Conservation (phyloP, 306 rosid species). For the Luffa aegyptiaca region DNA sequence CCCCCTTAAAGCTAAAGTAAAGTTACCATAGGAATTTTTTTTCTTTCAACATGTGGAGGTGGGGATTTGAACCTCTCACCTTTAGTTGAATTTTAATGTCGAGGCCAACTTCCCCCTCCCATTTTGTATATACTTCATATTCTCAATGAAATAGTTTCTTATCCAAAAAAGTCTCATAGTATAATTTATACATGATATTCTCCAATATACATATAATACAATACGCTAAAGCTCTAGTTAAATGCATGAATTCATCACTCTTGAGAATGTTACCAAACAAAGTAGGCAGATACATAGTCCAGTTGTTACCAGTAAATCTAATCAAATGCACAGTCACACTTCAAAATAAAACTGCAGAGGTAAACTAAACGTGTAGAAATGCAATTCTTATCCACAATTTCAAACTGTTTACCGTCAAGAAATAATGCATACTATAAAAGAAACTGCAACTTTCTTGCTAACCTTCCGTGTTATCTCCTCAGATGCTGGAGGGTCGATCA, state of each 20-base stretch:
- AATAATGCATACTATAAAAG: neutral
- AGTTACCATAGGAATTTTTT: neutral
- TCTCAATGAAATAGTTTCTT: neutral
- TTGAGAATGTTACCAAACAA: neutral
- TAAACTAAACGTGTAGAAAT: neutral
- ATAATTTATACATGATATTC: neutral
- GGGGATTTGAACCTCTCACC: too few relatives aligned
- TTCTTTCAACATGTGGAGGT: too few relatives aligned
- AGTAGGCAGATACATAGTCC: neutral
- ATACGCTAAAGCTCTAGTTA: neutral
- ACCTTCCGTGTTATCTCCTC: slow-evolving; percentile 9
- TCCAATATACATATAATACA: neutral
- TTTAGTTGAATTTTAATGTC: neutral
- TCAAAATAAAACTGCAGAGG: neutral
- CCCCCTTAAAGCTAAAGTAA: neutral
- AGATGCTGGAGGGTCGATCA: neutral
- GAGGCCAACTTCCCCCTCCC: neutral
- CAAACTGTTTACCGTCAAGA: neutral
- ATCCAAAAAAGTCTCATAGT: neutral
- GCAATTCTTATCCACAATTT: neutral
- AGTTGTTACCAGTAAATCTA: neutral
- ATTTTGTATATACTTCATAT: neutral
- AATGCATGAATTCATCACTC: neutral
- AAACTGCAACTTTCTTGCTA: neutral
- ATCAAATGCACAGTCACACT: neutral